Conservation (phyloP, 805 yeast species). For the Metschnikowia koreensis region DNA sequence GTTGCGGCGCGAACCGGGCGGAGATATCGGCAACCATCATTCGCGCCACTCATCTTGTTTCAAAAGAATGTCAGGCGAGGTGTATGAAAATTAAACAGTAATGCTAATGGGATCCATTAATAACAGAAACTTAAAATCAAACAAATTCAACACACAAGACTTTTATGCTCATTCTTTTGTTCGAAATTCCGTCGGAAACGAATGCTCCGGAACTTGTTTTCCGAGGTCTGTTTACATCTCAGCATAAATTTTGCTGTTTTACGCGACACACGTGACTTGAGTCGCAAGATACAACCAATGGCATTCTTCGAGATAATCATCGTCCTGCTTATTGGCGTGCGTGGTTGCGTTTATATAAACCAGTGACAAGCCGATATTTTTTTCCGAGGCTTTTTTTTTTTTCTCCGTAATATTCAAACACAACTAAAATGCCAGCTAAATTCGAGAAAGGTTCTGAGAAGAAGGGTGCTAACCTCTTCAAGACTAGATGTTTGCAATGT, state of each 20-base stretch:
- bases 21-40: conserved; percentile 8
- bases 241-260: background rate
- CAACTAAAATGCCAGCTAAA: conserved; percentile 41
- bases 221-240: background rate
- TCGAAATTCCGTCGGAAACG: background rate
- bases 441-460: conserved; percentile 46
- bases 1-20: conserved; percentile 5
- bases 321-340: conserved; percentile 18
- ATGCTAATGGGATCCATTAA: no score
- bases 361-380: conserved; percentile 3
- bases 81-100: no score
- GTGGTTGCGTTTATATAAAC: conserved; percentile 14
- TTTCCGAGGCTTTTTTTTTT: background rate
- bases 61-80: background rate
- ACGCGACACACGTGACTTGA: conserved; percentile 5
- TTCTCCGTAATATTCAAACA: background rate
- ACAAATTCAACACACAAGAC: no score
- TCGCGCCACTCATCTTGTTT: background rate
- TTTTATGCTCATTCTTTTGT: background rate
- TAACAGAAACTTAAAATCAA: no score
- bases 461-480: conserved; percentile 97
- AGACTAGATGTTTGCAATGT: conserved; percentile 98
- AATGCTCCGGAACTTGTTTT: background rate
- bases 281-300: conserved; percentile 15
- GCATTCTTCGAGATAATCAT: conserved; percentile 13